These are phyloP conservation scores for Aaosphaeria arxii DNA, from an alignment of 2,329 filamentous ascomycete species.

Conservation along the genomic window DNA sequence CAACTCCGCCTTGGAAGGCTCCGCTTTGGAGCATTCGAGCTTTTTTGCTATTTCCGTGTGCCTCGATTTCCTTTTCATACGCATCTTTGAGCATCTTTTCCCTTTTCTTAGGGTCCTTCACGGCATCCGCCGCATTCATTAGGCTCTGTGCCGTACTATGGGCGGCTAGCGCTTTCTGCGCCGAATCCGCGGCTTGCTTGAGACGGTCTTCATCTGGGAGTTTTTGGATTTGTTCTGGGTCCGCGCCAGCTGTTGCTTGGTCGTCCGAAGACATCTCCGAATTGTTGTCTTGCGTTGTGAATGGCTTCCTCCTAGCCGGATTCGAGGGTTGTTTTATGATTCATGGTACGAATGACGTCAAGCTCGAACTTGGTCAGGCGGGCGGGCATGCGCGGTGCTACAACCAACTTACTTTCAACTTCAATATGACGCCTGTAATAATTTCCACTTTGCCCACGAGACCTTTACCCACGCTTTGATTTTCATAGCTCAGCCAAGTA, in stretches of 20 bases:
- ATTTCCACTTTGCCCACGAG: no score
- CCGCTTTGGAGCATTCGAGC: conserved; percentile 32
- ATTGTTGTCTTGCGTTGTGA: no score
- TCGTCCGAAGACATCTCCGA: not conserved
- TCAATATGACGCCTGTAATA: no score
- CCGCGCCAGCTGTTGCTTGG: not conserved
- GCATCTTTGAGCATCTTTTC: conserved; percentile 33
- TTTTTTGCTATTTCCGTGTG: conserved; percentile 33
- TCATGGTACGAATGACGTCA: no score
- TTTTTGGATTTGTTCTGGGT: conserved; percentile 1
- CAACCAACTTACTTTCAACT: no score
- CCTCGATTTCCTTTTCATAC: conserved; percentile 31
- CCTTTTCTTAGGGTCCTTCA: conserved; percentile 31
- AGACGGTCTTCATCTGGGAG: conserved; percentile 26
- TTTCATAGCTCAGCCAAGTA: no score
- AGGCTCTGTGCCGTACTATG: conserved; percentile 27
- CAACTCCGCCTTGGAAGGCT: conserved; percentile 40
- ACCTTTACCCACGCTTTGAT: no score
- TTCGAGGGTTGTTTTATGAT: no score
- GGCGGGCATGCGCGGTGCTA: no score
- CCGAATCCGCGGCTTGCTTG: conserved; percentile 24
- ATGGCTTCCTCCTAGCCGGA: no score
- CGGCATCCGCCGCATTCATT: conserved; percentile 17
- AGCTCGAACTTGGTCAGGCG: no score
- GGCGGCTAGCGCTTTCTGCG: conserved; percentile 25